Percentiles rank a stretch among this genome's conserved stretches.
Conservation (phyloP, 495 filamentous ascomycete genomes). For the Annulohypoxylon stygium region DNA sequence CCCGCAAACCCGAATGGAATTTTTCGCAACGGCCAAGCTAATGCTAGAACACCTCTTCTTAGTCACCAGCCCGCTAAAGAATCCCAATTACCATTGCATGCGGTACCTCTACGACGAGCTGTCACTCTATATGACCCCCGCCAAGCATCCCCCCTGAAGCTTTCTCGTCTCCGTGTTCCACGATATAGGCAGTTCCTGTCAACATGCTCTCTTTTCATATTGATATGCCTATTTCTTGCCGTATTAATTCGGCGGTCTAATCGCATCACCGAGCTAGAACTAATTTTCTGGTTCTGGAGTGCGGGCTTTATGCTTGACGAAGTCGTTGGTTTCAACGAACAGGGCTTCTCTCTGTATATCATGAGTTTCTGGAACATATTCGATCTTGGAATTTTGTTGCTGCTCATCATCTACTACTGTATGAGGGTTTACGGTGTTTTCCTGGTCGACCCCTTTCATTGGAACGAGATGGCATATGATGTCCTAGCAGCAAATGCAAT, state of each 20-base stretch:
- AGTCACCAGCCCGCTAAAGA: constrained; percentile 57
- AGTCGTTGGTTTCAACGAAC: constrained; percentile 90
- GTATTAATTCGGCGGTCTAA: constrained; percentile 77
- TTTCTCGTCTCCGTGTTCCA: constrained; percentile 88
- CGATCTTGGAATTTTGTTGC: constrained; percentile 86
- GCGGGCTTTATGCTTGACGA: constrained; percentile 98
- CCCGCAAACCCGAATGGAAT: constrained; percentile 30
- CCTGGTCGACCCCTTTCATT: constrained; percentile 74
- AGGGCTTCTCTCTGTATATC: constrained; percentile 93
- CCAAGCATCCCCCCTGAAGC: constrained; percentile 89
- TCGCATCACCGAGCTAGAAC: constrained; percentile 81
- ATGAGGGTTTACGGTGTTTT: constrained; percentile 88
- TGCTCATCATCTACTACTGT: constrained; percentile 88
- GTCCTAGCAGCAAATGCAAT: constrained; percentile 90
- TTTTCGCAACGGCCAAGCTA: constrained; percentile 41
- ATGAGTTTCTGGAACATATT: constrained; percentile 98
- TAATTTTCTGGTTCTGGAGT: constrained; percentile 97
- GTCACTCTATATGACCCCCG: constrained; percentile 91
- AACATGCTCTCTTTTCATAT: constrained; percentile 82
- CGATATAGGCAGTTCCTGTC: constrained; percentile 90
- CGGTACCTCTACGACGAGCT: constrained; percentile 70
- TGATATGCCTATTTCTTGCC: constrained; percentile 85
- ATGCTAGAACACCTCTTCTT: constrained; percentile 58
- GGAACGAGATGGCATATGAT: constrained; percentile 88
- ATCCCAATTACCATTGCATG: constrained; percentile 50